Base-by-base conservation (phyloP, 1,139 yeast species). In the Magnusiomyces sp. region DNA sequence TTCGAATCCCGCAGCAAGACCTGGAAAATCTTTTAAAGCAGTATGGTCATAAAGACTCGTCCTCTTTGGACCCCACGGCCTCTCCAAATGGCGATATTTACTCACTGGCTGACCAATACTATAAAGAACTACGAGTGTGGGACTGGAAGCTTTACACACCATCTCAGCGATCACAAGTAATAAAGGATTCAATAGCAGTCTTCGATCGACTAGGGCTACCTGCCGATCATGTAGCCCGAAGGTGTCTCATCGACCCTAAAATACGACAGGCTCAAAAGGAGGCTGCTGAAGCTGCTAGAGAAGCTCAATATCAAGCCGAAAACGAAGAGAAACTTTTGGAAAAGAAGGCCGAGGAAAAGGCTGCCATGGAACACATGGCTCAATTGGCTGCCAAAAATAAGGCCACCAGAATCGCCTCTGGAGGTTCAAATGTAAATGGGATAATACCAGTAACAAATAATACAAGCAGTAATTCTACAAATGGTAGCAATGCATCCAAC, bases 121-220 rank as follows among this genome's bases (percentile, higher is more conserved):
- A 58, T 56, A 60, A 62, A 49, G 68, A 67, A 40, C 56, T 68
- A 39, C 60, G 68, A 7, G 55, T 66, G 13, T 68, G 70, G 69
- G 71, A 67, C 23, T 69, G 69, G 68, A 64, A 65, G 48, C 62
- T 58, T 32, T 68, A 67, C 51, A 55, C 64, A n/a, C 55, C 57
- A 11, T 46, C 55, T 11, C 69, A 68, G 49, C 62, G 72, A 5
- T 52, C 55, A 10, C 54, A 56, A 32, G 69, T 67, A 31, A 59
- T 65, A 40, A 51, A 50, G 6, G 59, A 57, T 9, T 60, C 71
- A 10, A 50, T 55, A 2, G 57, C 53, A 42, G 71, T 69, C 1
- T 69, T 59, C 52, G 69, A 63, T 47, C 52, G 65, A 5, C 58
- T 67, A 36, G 56, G 55, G 2, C 51, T 58, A 32, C 59, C 68